Conservation (phyloP, 306 rosid species). For the Styphnolobium japonicum region DNA sequence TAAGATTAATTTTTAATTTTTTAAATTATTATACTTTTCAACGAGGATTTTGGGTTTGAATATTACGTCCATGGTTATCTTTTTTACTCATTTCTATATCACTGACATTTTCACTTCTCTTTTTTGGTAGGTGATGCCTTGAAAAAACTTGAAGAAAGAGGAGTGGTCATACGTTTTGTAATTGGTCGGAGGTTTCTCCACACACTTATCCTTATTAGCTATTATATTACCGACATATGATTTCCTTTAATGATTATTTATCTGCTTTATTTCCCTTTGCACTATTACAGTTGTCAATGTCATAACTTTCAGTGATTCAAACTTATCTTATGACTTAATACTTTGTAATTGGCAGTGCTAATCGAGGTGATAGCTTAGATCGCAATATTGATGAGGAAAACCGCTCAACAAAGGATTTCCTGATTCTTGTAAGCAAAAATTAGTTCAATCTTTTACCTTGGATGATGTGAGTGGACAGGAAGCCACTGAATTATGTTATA, state of each 20-base stretch:
- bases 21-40: conserved; percentile 8
- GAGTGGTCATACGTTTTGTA: conserved; percentile 86
- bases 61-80: conserved; percentile 6
- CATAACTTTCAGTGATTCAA: neutral
- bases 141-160: conserved; percentile 91
- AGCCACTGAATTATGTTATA: conserved; percentile 2
- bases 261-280: conserved; percentile 8
- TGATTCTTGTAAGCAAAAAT: conserved; percentile 78
- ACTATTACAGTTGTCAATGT: neutral
- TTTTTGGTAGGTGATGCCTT: conserved; percentile 75
- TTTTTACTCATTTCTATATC: neutral
- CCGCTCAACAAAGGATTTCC: conserved; percentile 73
- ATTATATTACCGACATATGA: neutral
- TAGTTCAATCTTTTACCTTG: neutral
- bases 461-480: neutral
- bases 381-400: conserved; percentile 84
- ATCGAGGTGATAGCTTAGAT: conserved; percentile 97
- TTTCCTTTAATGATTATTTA: conserved; percentile 24
- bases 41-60: neutral
- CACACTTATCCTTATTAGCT: conserved; percentile 38
- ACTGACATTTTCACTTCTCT: conserved; percentile 14
- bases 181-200: conserved; percentile 94
- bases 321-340: conserved; percentile 16
- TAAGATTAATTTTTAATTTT: neutral
- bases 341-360: conserved; percentile 62